Evolutionary conservation across 768 basidiomycete species (phyloP).

Genomic region (Trametes meyenii): DNA sequence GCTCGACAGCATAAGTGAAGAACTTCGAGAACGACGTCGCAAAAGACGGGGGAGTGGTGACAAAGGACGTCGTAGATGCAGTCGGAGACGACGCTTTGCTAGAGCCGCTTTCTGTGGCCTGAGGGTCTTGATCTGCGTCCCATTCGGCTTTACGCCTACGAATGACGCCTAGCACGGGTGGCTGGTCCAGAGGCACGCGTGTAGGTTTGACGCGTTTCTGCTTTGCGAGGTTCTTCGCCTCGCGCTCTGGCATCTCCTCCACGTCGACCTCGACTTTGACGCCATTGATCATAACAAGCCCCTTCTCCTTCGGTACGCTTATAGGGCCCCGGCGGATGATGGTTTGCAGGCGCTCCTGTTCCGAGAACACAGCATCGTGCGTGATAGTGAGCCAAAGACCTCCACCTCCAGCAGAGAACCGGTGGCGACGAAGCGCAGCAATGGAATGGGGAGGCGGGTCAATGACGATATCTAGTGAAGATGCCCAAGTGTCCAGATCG

Average conservation of each 20-base stretch:
- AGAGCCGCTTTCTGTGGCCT: constrained; percentile 8
- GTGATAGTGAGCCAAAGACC: constrained; percentile 93
- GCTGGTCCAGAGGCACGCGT: constrained; percentile 92
- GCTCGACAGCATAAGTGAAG: constrained; percentile 75
- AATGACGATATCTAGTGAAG: constrained; percentile 82
- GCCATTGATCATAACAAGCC: constrained; percentile 88
- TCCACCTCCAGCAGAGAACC: constrained; percentile 83
- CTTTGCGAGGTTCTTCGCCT: constrained; percentile 80
- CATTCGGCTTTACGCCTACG: constrained; percentile 72
- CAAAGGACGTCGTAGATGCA: constrained; percentile 42
- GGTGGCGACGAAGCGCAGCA: constrained; percentile 83
- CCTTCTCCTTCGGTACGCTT: constrained; percentile 69
- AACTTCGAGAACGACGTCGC: constrained; percentile 73
- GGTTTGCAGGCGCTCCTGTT: constrained; percentile 73
- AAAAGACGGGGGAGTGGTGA: constrained; percentile 59
- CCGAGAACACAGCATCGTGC: constrained; percentile 79
- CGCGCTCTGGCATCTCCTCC: constrained; percentile 84
- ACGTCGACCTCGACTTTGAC: constrained; percentile 81
- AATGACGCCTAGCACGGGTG: constrained; percentile 75
- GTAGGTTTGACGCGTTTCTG: constrained; percentile 85
- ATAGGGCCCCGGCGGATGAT: constrained; percentile 75
- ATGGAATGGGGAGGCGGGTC: constrained; percentile 90
- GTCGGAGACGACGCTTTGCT: constrained; percentile 13
- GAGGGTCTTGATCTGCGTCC: constrained; percentile 53
- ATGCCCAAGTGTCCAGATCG: constrained; percentile 88